These are phyloP conservation scores for Pichia thaimueangensis DNA, from an alignment of 805 yeast species.

Conservation along the genomic window DNA sequence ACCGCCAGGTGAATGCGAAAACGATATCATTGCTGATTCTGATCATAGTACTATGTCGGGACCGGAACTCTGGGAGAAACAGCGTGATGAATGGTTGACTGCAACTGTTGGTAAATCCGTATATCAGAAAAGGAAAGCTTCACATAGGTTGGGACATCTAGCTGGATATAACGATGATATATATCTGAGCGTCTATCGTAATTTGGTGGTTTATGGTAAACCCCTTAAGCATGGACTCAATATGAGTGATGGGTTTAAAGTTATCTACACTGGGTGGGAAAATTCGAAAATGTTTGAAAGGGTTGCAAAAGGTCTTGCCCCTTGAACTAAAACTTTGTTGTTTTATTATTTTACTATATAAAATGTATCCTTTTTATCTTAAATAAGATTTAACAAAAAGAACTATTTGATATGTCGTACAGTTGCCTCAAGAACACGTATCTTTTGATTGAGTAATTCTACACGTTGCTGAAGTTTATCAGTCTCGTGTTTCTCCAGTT, in stretches of 20 bases:
- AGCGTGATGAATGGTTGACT: constrained; percentile 62
- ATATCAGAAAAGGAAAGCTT: constrained; percentile 2
- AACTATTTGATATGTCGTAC: constrained; percentile 31
- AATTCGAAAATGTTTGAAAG: constrained; percentile 54
- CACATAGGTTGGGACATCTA: constrained; percentile 31
- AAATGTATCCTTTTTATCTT: too few species aligned
- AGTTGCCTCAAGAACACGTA: constrained; percentile 64
- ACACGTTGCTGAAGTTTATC: constrained; percentile 44
- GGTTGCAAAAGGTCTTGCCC: constrained; percentile 25
- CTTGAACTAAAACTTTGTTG: constrained; percentile 1
- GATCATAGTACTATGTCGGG: constrained; percentile 13
- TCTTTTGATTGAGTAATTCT: constrained; percentile 64
- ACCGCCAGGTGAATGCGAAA: too few species aligned
- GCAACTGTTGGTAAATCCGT: constrained; percentile 20
- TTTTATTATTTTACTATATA: too few species aligned
- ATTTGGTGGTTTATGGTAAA: constrained; percentile 63
- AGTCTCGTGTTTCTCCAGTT: constrained; percentile 10
- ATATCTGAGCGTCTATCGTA: constrained; percentile 58
- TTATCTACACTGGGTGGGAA: constrained; percentile 82
- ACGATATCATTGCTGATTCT: too few species aligned
- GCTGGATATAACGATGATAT: constrained; percentile 22
- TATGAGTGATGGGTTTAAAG: constrained; percentile 61
- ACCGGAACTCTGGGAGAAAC: constrained; percentile 58
- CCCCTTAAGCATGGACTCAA: constrained; percentile 65
- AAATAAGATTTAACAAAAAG: too few species aligned